Conservation (phyloP, 352 stramenopile species). For the Pythium grandisporangium region DNA sequence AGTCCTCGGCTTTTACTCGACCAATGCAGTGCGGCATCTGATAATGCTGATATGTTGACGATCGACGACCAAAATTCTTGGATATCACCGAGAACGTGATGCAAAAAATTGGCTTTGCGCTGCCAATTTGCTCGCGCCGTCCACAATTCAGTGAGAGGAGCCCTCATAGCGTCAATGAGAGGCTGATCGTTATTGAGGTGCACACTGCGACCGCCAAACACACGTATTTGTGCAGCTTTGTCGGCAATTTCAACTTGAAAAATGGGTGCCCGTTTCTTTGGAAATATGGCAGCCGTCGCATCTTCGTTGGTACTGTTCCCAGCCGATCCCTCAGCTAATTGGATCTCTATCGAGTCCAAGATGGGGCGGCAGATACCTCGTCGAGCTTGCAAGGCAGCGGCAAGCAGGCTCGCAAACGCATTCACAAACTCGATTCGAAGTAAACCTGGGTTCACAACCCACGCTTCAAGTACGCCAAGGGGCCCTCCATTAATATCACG, state of each 20-base stretch:
- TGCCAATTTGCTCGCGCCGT: conserved; percentile 1
- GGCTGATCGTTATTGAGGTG: conserved; percentile 6
- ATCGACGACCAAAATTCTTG: too few relatives aligned
- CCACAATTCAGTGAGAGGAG: conserved; percentile 6
- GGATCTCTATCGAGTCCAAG: conserved; percentile 1
- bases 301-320: too few relatives aligned
- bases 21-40: not conserved
- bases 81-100: too few relatives aligned
- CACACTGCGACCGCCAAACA: not conserved
- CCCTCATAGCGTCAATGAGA: conserved; percentile 2
- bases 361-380: conserved; percentile 7
- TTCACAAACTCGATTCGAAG: conserved; percentile 14
- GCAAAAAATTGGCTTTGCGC: not conserved
- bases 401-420: conserved; percentile 9
- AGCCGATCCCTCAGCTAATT: too few relatives aligned
- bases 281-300: too few relatives aligned
- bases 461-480: conserved; percentile 9
- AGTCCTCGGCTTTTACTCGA: not conserved
- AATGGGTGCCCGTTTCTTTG: too few relatives aligned
- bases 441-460: conserved; percentile 1
- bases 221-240: too few relatives aligned
- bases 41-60: too few relatives aligned
- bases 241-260: too few relatives aligned
- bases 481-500: conserved; percentile 1
- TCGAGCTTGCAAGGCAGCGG: conserved; percentile 9